Base-by-base conservation (phyloP, 106 monocot species). In the Dendrobium chrysotoxum region DNA sequence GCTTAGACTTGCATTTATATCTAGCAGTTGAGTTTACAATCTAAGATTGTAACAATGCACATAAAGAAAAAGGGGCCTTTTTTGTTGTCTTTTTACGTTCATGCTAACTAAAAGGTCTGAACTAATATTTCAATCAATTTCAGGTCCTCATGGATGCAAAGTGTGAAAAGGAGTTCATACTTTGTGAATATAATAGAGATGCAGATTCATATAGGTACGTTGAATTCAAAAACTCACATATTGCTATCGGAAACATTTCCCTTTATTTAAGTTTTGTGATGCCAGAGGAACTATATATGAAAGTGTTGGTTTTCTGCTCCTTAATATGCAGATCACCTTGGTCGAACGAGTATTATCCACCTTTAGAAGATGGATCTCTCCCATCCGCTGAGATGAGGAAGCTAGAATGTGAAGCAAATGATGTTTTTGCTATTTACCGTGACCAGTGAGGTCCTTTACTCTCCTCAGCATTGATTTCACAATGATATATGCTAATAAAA, bases 161-260 rank as follows among this genome's bases (percentile, higher is more conserved):
- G 28, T 75, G 75, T 21, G 79, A 78, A 72, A 99, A 95, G 84
- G 95, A 99, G 82, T 99, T 93, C 86, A 85, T 99, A 74, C 86
- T 93, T 2, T 99, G 99, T 70, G 95, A 99, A 76, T 99, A 99
- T 81, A 99, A 99, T 72, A 85, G 99, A 44, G 99, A 99, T 84
- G 93, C 99, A 13, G 99, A 99, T 85, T 99, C 99, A 53, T 93
- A 99, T 81, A 86, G 99, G 99, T 95, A 47, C 18, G 47, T 80
- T 7, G 25, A 28, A 2, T 53, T 53, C 4, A 28, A 38, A 50
- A 76, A 35, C 12, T 50, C 26, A 1, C 2, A 40, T 20, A 18
- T 0, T 31, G 15, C 39, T 41, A 23, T 40, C 4, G 0, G 18
- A 47, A 71, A 5, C 23, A 21, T 39, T 40, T 21, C 9, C 53